These are phyloP conservation scores for Trypanosoma boissoni DNA, from an alignment of 208 protist genomes.

Conservation along the genomic window DNA sequence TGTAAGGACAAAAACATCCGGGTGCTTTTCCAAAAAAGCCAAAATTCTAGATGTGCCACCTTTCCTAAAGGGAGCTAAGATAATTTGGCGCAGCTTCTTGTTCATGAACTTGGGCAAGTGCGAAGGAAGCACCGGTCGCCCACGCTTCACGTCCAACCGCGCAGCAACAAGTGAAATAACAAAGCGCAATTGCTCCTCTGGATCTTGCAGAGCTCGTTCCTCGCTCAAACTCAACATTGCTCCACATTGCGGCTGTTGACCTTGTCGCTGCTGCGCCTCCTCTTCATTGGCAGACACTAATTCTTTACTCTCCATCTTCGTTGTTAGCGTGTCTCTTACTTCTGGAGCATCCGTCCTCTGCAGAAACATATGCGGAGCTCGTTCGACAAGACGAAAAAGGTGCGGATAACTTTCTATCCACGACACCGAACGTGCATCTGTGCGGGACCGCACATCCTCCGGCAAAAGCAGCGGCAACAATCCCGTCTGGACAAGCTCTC, in stretches of 20 bases:
- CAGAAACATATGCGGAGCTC: conserved; percentile 26
- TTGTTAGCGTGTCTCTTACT: background rate
- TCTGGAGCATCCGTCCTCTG: conserved; percentile 8
- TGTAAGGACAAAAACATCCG: conserved; percentile 4
- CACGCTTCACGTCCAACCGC: conserved; percentile 10
- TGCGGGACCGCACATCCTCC: conserved; percentile 18
- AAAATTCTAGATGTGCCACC: too few relatives aligned
- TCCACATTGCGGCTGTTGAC: too few relatives aligned
- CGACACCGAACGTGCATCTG: conserved; percentile 22
- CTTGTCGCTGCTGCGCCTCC: too few relatives aligned
- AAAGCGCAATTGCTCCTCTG: conserved; percentile 23
- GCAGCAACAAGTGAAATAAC: conserved; percentile 22
- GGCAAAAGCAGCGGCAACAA: conserved; percentile 21
- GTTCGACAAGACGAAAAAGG: conserved; percentile 28
- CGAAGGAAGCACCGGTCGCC: conserved; percentile 21
- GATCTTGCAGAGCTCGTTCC: conserved; percentile 12
- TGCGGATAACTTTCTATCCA: conserved; percentile 31
- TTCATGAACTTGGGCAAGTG: conserved; percentile 27
- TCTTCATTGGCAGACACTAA: background rate
- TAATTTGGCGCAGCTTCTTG: conserved; percentile 10
- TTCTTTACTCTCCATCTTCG: background rate
- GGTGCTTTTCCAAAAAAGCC: conserved; percentile 16
- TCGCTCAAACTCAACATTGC: too few relatives aligned
- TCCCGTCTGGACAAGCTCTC: conserved; percentile 18
- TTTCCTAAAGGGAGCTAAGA: conserved; percentile 8